Evolutionary conservation across 2,329 filamentous ascomycete genomes (phyloP).

Genomic region (Claviceps fusiformis): DNA sequence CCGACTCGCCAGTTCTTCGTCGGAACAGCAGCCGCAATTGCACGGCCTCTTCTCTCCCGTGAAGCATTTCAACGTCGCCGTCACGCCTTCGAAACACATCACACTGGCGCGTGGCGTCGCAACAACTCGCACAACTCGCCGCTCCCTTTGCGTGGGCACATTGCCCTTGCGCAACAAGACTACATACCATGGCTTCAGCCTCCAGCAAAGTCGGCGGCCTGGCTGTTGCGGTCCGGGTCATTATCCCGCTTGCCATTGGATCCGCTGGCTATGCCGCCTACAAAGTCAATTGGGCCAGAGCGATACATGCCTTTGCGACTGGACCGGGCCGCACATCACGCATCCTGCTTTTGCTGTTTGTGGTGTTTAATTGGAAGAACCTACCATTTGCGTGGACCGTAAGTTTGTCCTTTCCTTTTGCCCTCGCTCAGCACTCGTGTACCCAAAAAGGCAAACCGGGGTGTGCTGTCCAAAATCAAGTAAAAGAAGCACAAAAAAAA

Average conservation of each 20-base stretch:
- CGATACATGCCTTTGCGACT: conserved; percentile 32
- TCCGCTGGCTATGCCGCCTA: conserved; percentile 33
- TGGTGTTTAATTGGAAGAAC: conserved; percentile 57
- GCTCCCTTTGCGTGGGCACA: too few relatives aligned
- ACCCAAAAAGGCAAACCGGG: too few relatives aligned
- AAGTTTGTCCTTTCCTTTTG: conserved; percentile 19
- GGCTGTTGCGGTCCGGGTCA: conserved; percentile 22
- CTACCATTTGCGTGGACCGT: conserved; percentile 67
- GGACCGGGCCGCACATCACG: conserved; percentile 41
- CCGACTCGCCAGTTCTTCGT: too few relatives aligned
- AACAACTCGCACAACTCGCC: background rate
- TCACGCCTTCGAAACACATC: background rate
- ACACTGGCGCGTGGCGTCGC: background rate
- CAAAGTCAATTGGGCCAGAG: conserved; percentile 27
- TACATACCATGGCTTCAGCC: conserved; percentile 21
- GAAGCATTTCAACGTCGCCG: too few relatives aligned
- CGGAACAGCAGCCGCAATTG: too few relatives aligned
- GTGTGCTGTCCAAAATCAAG: background rate
- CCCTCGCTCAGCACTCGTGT: background rate
- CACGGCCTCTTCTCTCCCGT: too few relatives aligned
- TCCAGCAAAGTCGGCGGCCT: conserved; percentile 19
- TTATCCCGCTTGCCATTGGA: conserved; percentile 28
- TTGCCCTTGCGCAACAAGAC: too few relatives aligned
- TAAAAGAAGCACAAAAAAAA: too few relatives aligned
- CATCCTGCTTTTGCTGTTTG: conserved; percentile 39